Evolutionary conservation across 768 basidiomycete genomes (phyloP), one percentile per base, ranked within the genome.

Genomic region (Pisolithus microcarpus): DNA sequence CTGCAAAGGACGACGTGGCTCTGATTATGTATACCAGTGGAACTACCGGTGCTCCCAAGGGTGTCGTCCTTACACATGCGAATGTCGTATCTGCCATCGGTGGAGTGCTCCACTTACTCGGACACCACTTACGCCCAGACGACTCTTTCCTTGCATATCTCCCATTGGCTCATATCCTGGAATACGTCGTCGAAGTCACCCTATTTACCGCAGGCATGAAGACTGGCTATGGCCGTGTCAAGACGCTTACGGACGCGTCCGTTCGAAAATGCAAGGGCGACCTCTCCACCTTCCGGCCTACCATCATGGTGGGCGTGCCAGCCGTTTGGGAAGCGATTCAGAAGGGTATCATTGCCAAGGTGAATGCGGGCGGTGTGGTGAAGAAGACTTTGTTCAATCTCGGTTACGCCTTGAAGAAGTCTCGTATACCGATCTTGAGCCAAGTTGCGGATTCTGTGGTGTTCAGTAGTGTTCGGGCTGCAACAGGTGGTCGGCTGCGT

Each of bases 301-400:
- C 83, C n/a, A 84, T 96, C 69, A 84, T 98, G 79, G 81, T 91
- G 48, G 95, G 92, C 48, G 95, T 98, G 2, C 95, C 95, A 1
- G 90, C 93, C 2, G 88, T 98, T 1, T 99, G 92, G 92, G 95
- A 99, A 70, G 85, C 82, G 49, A 97, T 97, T 57, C 84, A 94
- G 52, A 99, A 99, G 73, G 93, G 93, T 30, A 94, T 99, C 63
- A 61, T 92, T 9, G 65, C 75, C 53, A 91, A 92, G 68, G 84
- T 97, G 48, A 79, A 90, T 52, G 61, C 78, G 3, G 70, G 82
- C 2, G 85, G 90, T 8, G 38, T 69, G 1, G 15, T 91, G 59
- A 88, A 79, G 75, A 86, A 84, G 71, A 73, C 66, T 43, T 64
- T 95, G 28, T 99, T 99, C 76, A 78, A 85, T 57, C 80, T 80